Evolutionary conservation across 225 moss, liverwort and hornwort species (phyloP).

Genomic region (Pseudoscleropodium purum): DNA sequence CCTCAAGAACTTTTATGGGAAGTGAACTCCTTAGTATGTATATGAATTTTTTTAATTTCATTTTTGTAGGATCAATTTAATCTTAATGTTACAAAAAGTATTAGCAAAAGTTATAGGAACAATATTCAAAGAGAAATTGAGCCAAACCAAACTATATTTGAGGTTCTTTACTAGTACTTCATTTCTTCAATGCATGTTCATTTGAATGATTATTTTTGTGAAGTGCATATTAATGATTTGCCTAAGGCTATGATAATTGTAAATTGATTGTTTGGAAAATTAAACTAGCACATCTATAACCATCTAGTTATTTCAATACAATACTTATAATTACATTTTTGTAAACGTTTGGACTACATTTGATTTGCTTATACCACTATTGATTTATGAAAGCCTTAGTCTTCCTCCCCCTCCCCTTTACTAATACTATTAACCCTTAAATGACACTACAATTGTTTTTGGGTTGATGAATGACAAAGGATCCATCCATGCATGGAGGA

Average conservation of each 20-base stretch:
- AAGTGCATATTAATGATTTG: neutral
- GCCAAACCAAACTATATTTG: neutral
- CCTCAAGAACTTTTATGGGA: neutral
- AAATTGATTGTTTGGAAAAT: neutral
- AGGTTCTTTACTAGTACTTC: neutral
- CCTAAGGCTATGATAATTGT: neutral
- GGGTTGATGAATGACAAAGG: too few relatives aligned
- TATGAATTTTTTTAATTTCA: neutral
- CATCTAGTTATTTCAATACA: neutral
- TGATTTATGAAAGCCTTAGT: neutral
- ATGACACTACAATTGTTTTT: too few relatives aligned
- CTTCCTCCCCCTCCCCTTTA: fast-evolving
- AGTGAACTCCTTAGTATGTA: neutral
- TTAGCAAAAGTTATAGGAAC: neutral
- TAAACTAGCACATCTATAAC: neutral
- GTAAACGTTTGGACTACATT: neutral
- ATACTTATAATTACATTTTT: neutral
- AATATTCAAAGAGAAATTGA: neutral
- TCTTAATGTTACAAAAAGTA: neutral
- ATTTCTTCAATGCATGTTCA: neutral
- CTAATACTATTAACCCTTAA: neutral
- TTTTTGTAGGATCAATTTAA: neutral
- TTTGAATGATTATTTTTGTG: neutral
- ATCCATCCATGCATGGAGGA: too few relatives aligned
- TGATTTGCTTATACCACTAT: neutral